Base-by-base conservation (phyloP, 768 basidiomycete species). In the Mycena polygramma region DNA sequence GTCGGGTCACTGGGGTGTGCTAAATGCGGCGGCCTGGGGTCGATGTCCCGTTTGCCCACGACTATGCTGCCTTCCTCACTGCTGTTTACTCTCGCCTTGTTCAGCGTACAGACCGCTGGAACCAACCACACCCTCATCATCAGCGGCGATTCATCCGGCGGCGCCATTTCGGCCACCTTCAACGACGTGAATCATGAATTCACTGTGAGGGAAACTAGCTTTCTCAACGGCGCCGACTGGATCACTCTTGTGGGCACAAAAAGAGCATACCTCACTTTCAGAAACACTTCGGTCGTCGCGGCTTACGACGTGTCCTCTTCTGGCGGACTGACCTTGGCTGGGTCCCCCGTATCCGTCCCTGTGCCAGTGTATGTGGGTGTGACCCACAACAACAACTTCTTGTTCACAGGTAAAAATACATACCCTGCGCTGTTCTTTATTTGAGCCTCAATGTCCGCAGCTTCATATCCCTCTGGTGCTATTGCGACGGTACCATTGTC, bases 51-150 rank as follows among this genome's bases (percentile, higher is more conserved):
- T 41, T n/a, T 57, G 37, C 19, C 26, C 24, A 53, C 39, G 26
- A 41, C 7, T 26, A 59, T 67, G 45, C 11, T 54, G 20, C 59
- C 13, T 24, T 60, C 36, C 24, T 60, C 39, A 1, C 45, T 62
- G 13, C 41, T 43, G 13, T 10, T 46, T 48, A 22, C 59, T 36
- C 55, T 69, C n/a, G 20, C 35, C 43, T n/a, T 58, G 36, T 20
- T 58, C 39, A 45, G n/a, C 30, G 4, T 4, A 17, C 39, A 63
- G 15, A n/a, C 43, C 7, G 17, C 53, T 20, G 62, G 19, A 4
- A 48, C 49, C 6, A 46, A 39, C n/a, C 68, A 64, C n/a, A 70
- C 68, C 49, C 68, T 70, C 51, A 70, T 70, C 57, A 70, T 70
- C 63, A 70, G 63, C 36, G 68, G 68, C 8, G 68, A 70, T 49